Evolutionary conservation across 2,329 filamentous ascomycete species (phyloP).

Genomic region (Juglanconis oblonga): DNA sequence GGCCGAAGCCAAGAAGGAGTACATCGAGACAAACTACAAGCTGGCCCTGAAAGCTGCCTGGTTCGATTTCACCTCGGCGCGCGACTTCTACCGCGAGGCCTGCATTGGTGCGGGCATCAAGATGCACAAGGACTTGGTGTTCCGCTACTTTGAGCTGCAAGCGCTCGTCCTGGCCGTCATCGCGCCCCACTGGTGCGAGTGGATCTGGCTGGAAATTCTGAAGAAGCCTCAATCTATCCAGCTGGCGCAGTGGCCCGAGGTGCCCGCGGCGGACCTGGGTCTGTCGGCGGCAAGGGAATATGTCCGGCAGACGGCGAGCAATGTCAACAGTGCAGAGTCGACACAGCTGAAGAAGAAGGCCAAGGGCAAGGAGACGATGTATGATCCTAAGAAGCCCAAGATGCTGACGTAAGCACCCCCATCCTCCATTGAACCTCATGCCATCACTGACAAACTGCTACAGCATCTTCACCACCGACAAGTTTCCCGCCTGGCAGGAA

Average conservation of each 20-base stretch:
- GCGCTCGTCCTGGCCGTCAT: constrained; percentile 78
- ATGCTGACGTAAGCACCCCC: constrained; percentile 58
- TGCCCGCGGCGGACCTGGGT: constrained; percentile 61
- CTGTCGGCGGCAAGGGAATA: constrained; percentile 81
- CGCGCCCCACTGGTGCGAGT: constrained; percentile 90
- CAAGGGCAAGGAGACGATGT: constrained; percentile 83
- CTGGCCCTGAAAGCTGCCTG: constrained; percentile 81
- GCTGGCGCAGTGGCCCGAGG: constrained; percentile 70
- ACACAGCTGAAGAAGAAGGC: constrained; percentile 82
- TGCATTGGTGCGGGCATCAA: constrained; percentile 73
- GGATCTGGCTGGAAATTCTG: constrained; percentile 90
- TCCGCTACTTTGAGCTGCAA: constrained; percentile 83
- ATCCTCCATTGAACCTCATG: background rate
- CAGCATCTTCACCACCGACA: constrained; percentile 70
- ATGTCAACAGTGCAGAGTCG: constrained; percentile 83
- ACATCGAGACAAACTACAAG: constrained; percentile 78
- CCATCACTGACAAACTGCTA: background rate
- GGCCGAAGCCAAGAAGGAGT: constrained; percentile 75
- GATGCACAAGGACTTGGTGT: constrained; percentile 80
- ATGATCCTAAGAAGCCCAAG: constrained; percentile 90
- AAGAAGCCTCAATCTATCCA: constrained; percentile 75
- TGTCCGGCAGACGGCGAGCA: constrained; percentile 57
- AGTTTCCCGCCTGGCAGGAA: constrained; percentile 87
- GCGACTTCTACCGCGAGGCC: constrained; percentile 87
- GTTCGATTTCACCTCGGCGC: constrained; percentile 86